Conservation (phyloP, 768 basidiomycete genomes). For the Hortiboletus campestris region DNA sequence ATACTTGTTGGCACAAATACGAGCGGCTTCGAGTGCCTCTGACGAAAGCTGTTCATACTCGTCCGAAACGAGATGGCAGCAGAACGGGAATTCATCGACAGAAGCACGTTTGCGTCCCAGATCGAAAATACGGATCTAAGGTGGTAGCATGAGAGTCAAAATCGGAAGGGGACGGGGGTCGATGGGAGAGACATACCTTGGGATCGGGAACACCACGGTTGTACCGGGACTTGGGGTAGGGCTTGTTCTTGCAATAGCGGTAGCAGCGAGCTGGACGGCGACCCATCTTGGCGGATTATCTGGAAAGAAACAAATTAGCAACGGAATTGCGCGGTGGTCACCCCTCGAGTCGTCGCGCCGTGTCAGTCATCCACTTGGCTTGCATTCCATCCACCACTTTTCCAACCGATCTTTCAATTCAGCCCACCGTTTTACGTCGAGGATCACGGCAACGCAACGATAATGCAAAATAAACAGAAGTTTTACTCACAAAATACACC, state of each 20-base stretch:
- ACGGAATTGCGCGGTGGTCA: background rate
- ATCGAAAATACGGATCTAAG: slow-evolving; percentile 93
- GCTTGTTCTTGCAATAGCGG: slow-evolving; percentile 99
- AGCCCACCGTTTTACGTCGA: background rate
- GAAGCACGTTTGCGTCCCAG: slow-evolving; percentile 93
- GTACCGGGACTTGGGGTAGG: slow-evolving; percentile 87
- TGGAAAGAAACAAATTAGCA: slow-evolving; percentile 10
- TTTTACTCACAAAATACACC: slow-evolving; percentile 25
- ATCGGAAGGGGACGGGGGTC: no score
- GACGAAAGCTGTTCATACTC: slow-evolving; percentile 97
- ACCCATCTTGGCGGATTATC: slow-evolving; percentile 61
- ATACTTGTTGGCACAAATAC: slow-evolving; percentile 99
- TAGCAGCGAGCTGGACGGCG: slow-evolving; percentile 98
- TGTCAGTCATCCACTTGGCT: slow-evolving; percentile 9
- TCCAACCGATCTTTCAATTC: background rate
- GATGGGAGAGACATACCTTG: no score
- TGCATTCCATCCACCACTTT: slow-evolving; percentile 14
- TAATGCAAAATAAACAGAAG: background rate
- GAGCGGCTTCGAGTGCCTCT: slow-evolving; percentile 96
- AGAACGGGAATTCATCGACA: slow-evolving; percentile 98
- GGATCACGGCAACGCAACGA: background rate
- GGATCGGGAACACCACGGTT: no score
- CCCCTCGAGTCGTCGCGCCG: background rate
- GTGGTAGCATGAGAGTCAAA: background rate
- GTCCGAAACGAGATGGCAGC: slow-evolving; percentile 93